These are phyloP conservation scores for Metarhizium guizhouense DNA, from an alignment of 2,329 filamentous ascomycete species.

Conservation along the genomic window DNA sequence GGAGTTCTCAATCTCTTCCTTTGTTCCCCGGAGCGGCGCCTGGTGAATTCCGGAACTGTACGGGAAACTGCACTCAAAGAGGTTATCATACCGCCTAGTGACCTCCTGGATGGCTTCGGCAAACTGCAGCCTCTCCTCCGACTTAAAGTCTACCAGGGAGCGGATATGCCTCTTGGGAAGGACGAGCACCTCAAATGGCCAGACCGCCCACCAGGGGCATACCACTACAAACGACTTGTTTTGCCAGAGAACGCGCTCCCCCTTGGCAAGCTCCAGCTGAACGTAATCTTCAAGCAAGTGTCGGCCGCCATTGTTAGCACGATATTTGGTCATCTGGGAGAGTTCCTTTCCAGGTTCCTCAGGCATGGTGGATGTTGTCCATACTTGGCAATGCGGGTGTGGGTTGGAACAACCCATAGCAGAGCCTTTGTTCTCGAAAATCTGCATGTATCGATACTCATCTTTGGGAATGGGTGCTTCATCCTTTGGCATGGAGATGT, in stretches of 20 bases:
- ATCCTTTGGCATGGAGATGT: constrained; percentile 28
- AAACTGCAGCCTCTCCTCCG: constrained; percentile 61
- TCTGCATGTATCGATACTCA: constrained; percentile 95
- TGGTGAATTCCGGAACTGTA: constrained; percentile 97
- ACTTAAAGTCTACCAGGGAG: constrained; percentile 71
- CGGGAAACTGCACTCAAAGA: constrained; percentile 94
- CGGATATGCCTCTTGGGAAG: constrained; percentile 77
- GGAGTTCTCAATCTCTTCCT: constrained; percentile 76
- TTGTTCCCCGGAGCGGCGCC: constrained; percentile 73
- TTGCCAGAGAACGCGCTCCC: constrained; percentile 77
- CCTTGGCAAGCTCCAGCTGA: constrained; percentile 68
- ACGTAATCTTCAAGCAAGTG: constrained; percentile 85
- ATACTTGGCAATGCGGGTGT: constrained; percentile 93
- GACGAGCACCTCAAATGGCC: constrained; percentile 94
- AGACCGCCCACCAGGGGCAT: constrained; percentile 95
- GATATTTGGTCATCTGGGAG: constrained; percentile 69
- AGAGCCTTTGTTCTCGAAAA: constrained; percentile 97
- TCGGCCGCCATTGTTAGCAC: constrained; percentile 57
- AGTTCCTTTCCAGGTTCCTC: constrained; percentile 83
- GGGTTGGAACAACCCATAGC: constrained; percentile 99
- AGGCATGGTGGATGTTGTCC: constrained; percentile 85
- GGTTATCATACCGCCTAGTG: constrained; percentile 86
- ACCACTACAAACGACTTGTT: constrained; percentile 79
- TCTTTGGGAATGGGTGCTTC: constrained; percentile 45
- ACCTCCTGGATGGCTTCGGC: constrained; percentile 83